Conservation (phyloP, 106 monocot genomes). For the Alisma plantagoaquatica region DNA sequence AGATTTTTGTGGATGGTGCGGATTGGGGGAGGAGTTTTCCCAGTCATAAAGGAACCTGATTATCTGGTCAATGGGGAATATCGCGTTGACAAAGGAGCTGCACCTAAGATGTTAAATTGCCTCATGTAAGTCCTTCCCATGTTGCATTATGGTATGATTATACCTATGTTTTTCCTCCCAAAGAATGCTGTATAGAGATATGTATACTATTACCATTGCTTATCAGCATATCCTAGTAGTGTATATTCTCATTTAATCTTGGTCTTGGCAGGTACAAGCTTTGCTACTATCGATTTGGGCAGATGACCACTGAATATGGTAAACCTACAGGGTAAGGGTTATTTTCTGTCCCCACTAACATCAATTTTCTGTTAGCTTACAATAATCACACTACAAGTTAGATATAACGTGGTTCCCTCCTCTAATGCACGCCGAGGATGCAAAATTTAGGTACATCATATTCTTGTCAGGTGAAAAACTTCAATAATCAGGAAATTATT, state of each 20-base stretch:
- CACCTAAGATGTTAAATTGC: slow-evolving; percentile 30
- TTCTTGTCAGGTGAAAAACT: no score
- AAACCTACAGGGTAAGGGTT: slow-evolving; percentile 19
- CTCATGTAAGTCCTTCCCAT: slow-evolving; percentile 23
- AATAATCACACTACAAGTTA: no score
- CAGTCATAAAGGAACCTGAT: slow-evolving; percentile 27
- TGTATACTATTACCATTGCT: no score
- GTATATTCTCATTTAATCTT: no score
- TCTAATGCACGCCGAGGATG: no score
- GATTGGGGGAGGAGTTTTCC: slow-evolving; percentile 29
- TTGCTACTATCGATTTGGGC: slow-evolving; percentile 28
- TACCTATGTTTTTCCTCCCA: no score
- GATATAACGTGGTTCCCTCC: no score
- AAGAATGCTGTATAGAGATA: no score
- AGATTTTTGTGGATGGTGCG: slow-evolving; percentile 34
- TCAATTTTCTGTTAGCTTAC: background rate
- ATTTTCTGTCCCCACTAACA: background rate
- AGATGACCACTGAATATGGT: slow-evolving; percentile 24
- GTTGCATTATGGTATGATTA: no score
- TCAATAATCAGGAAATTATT: no score
- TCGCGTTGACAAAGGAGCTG: slow-evolving; percentile 26
- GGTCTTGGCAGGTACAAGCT: slow-evolving; percentile 28
- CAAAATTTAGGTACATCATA: no score
- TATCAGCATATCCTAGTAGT: no score
- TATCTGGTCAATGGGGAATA: slow-evolving; percentile 37